Evolutionary conservation across 495 filamentous ascomycete genomes (phyloP).

Genomic region (Penicillium canescens): DNA sequence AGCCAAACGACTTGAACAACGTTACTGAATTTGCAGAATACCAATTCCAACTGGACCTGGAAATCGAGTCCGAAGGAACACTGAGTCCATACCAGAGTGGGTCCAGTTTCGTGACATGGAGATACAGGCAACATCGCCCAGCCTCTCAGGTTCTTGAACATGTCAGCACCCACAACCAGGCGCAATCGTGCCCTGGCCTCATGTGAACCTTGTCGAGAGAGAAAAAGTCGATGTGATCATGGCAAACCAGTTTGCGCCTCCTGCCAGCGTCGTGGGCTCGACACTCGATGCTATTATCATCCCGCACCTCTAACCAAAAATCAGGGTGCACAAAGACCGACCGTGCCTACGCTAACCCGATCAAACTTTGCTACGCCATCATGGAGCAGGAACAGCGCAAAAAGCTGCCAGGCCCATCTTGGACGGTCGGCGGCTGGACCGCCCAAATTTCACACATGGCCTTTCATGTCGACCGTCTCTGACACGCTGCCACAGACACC

Average conservation of each 20-base stretch:
- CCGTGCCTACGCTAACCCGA: conserved; percentile 1
- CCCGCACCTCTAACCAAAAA: conserved; percentile 19
- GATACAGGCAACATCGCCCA: too few relatives aligned
- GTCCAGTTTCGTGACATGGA: too few relatives aligned
- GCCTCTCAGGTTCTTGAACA: neutral
- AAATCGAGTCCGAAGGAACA: neutral
- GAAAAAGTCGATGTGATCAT: conserved; percentile 21
- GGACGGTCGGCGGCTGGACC: conserved; percentile 11
- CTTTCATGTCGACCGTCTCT: conserved; percentile 15
- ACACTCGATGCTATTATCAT: conserved; percentile 20
- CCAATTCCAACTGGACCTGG: neutral
- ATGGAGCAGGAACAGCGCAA: neutral
- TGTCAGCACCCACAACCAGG: conserved; percentile 13
- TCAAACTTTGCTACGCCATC: conserved; percentile 5
- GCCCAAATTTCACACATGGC: conserved; percentile 19
- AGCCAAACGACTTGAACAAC: neutral
- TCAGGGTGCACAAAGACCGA: conserved; percentile 1
- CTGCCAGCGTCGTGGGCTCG: conserved; percentile 15
- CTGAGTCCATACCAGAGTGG: neutral
- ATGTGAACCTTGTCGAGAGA: conserved; percentile 20
- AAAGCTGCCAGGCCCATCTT: neutral
- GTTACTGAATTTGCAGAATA: neutral
- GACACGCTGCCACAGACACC: conserved; percentile 3
- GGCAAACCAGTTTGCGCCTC: conserved; percentile 17
- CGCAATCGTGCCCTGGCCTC: conserved; percentile 20